Base-by-base conservation (phyloP, 257 asterid species). In the Capsicum baccatum region DNA sequence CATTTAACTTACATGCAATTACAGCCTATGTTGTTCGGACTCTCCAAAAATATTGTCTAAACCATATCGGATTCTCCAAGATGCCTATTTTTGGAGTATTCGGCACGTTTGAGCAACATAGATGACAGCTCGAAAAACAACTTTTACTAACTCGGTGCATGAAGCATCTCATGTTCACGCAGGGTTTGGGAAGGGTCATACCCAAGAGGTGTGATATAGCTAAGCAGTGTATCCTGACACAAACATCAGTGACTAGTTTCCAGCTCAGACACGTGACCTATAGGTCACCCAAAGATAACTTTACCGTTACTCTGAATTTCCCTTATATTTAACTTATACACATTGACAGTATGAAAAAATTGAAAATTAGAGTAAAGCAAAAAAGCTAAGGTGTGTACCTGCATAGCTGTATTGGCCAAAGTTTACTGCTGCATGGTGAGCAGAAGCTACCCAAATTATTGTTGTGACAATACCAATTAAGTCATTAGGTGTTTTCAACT, bases 351-450 rank as follows among this genome's bases (percentile, higher is more conserved):
- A 26, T 26, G 26, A 26, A 26, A 26, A 26, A 26, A 26, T 26
- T 26, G 26, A 26, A 26, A 26, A 26, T 26, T 26, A 26, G 26
- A 26, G 26, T 26, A 26, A 26, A 26, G 26, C 26, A 26, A 26
- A 26, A 26, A 26, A 26, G 26, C 54, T 39, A n/a, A 70, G 79
- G 39, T 9, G 39, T n/a, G 58, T 71, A 73, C 81, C 98, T 0
- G 82, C 97, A 12, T 67, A 94, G 67, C 89, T 89, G 10, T 86
- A 96, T 55, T 96, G 98, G 1, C 99, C 97, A 9, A 96, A 94
- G 87, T 94, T 94, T 0, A 94, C 98, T 0, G 97, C 97, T 8
- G 99, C 94, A 78, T 93, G 99, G 85, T 93, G 98, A 1, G 92
- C 97, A 0, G 98, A 93, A 42, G 92, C 33, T 11, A 90, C 90